These are phyloP conservation scores for Monosporascus sp. DNA, from an alignment of 2,329 filamentous ascomycete species.

Conservation along the genomic window DNA sequence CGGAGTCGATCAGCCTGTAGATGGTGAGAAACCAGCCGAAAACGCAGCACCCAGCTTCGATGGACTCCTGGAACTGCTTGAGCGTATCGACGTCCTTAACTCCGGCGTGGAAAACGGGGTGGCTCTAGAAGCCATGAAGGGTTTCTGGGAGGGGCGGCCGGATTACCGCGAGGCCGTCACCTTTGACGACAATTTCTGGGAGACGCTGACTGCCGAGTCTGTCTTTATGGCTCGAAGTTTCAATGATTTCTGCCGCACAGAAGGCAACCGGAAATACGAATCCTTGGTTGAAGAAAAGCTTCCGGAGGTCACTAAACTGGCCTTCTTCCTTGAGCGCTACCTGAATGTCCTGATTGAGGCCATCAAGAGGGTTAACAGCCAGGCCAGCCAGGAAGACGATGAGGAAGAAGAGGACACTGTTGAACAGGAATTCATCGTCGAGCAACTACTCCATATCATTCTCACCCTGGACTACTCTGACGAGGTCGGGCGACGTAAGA, in stretches of 20 bases:
- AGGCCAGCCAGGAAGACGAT: constrained; percentile 51
- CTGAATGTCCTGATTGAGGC: constrained; percentile 63
- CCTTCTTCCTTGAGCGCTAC: constrained; percentile 80
- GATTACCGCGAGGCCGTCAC: constrained; percentile 70
- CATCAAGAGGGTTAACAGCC: constrained; percentile 50
- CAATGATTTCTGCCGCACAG: constrained; percentile 82
- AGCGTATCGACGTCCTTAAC: constrained; percentile 89
- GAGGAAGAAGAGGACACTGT: constrained; percentile 78
- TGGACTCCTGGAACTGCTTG: constrained; percentile 83
- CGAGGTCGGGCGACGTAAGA: constrained; percentile 89
- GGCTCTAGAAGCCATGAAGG: constrained; percentile 87
- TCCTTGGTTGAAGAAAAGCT: constrained; percentile 84
- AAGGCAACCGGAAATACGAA: constrained; percentile 70
- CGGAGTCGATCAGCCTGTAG: constrained; percentile 56
- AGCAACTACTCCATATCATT: constrained; percentile 90
- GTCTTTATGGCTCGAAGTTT: constrained; percentile 89
- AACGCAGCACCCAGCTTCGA: constrained; percentile 66
- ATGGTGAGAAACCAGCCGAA: constrained; percentile 51
- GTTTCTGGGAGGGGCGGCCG: constrained; percentile 90
- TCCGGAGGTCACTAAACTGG: constrained; percentile 87
- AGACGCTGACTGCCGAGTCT: constrained; percentile 76
- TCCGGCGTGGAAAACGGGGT: constrained; percentile 87
- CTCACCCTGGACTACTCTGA: constrained; percentile 95
- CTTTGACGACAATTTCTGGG: constrained; percentile 74
- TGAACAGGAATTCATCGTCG: constrained; percentile 91